Evolutionary conservation across 495 filamentous ascomycete species (phyloP), one percentile per base, ranked within the genome.

Genomic region (Penicillium daleae): DNA sequence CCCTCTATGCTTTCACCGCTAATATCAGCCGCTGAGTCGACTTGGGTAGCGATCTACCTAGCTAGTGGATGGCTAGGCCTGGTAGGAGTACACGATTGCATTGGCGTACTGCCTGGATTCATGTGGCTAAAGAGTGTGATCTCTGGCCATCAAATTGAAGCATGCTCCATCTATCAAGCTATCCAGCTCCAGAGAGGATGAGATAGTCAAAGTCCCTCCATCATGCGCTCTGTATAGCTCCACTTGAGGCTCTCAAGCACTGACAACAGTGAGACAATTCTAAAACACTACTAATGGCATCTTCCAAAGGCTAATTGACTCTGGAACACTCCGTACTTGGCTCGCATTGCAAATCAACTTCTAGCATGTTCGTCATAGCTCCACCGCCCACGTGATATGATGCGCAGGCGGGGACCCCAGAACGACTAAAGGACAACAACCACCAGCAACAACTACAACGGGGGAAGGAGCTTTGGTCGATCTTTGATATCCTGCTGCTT

Each of bases 321-420:
- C 40, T 46, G 37, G 37, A 40, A 6, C n/a, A 32, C 49, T 22
- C 26, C 12, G 17, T 31, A 4, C 27, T 24, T 35, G 21, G 3
- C 19, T 54, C 51, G 19, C 35, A 56, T 31, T 63, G 8, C 33
- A 48, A 17, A 56, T 65, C 26, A 21, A 31, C 48, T 71, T 73
- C 71, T 71, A 71, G 71, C 58, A 71, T 54, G 61, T 71, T 70
- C 70, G 65, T 59, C 55, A 64, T 67, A 57, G 57, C 62, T 59
- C 65, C 65, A 74, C 72, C 72, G 72, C 68, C 68, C 72, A 74
- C 70, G 72, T 74, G 72, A 74, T 73, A 73, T 69, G 61, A 73
- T 74, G 72, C 66, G 68, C 62, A 62, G 68, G 62, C 66, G 69
- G 68, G 70, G 65, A 63, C 66, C 69, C 65, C 61, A 65, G 63